Evolutionary conservation across 176 grass and related monocot species (phyloP).

Genomic region (Leersia perrieri): DNA sequence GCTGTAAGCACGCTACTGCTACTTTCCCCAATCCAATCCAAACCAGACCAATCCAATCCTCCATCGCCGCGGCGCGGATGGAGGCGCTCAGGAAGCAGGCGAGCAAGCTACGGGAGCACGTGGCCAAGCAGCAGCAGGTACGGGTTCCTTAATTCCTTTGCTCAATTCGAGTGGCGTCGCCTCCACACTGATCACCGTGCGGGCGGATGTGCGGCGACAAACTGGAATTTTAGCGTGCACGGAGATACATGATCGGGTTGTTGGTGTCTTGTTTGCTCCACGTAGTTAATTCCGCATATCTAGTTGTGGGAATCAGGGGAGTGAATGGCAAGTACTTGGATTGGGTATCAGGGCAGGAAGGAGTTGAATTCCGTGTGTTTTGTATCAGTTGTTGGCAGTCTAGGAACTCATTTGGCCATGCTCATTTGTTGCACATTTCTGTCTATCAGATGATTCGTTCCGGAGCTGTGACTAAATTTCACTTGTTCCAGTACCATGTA

Average conservation of each 20-base stretch:
- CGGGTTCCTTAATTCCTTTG: neutral
- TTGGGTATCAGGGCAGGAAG: conserved; percentile 3
- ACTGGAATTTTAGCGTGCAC: conserved; percentile 19
- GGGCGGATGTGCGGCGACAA: neutral
- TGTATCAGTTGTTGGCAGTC: neutral
- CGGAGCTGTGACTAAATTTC: conserved; percentile 19
- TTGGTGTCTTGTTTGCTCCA: neutral
- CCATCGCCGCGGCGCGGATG: conserved; percentile 38
- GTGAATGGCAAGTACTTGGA: neutral
- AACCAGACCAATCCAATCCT: neutral
- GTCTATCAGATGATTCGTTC: neutral
- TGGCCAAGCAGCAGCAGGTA: conserved; percentile 95
- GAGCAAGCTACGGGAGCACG: conserved; percentile 79
- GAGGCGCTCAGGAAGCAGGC: conserved; percentile 91
- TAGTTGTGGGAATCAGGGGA: neutral
- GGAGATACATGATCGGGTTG: neutral
- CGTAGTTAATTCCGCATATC: neutral
- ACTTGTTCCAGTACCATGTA: neutral
- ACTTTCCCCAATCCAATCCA: conserved; percentile 28
- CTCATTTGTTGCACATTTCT: conserved; percentile 15
- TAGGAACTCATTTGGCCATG: neutral
- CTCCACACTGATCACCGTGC: neutral
- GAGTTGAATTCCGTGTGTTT: conserved; percentile 12
- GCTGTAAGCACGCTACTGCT: neutral
- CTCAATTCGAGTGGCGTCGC: conserved; percentile 10